phyloP scores from a whole-genome alignment of 345 rosid genomes.

The Sapria himalayana region DNA sequence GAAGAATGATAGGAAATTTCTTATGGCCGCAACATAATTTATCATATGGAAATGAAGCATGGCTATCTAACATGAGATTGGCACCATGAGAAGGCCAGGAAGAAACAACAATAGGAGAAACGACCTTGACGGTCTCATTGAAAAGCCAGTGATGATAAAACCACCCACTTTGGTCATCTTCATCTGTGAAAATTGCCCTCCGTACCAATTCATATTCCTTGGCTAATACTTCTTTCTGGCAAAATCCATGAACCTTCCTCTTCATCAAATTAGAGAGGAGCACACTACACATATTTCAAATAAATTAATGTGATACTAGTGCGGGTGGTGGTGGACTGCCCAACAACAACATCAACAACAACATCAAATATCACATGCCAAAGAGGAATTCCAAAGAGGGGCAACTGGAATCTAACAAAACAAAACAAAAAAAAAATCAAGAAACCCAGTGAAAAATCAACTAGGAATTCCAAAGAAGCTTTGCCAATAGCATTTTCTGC shows the following conservation, averaged over 20 bases:
- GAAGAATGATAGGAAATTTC: slow-evolving; percentile 46
- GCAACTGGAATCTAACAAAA: too few species aligned
- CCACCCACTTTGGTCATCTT: slow-evolving; percentile 94
- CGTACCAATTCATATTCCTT: slow-evolving; percentile 55
- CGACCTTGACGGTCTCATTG: slow-evolving; percentile 49
- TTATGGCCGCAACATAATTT: slow-evolving; percentile 16
- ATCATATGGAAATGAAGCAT: slow-evolving; percentile 15
- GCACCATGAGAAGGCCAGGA: slow-evolving; percentile 74
- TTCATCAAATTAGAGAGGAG: slow-evolving; percentile 48
- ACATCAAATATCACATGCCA: too few species aligned
- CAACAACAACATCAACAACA: too few species aligned
- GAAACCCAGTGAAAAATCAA: too few species aligned
- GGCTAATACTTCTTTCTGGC: slow-evolving; percentile 27
- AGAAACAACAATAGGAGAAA: slow-evolving; percentile 43
- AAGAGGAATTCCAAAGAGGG: too few species aligned
- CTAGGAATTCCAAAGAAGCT: too few species aligned
- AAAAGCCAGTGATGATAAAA: slow-evolving; percentile 97
- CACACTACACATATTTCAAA: slow-evolving; percentile 32
- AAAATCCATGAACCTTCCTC: slow-evolving; percentile 29
- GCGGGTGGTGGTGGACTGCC: too few species aligned
- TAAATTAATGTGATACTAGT: too few species aligned
- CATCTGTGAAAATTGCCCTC: slow-evolving; percentile 65
- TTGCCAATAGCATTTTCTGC: too few species aligned
- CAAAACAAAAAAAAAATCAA: too few species aligned
- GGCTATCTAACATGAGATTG: slow-evolving; percentile 14